Evolutionary conservation across 257 asterid species (phyloP).

Genomic region (Gentiana straminea): DNA sequence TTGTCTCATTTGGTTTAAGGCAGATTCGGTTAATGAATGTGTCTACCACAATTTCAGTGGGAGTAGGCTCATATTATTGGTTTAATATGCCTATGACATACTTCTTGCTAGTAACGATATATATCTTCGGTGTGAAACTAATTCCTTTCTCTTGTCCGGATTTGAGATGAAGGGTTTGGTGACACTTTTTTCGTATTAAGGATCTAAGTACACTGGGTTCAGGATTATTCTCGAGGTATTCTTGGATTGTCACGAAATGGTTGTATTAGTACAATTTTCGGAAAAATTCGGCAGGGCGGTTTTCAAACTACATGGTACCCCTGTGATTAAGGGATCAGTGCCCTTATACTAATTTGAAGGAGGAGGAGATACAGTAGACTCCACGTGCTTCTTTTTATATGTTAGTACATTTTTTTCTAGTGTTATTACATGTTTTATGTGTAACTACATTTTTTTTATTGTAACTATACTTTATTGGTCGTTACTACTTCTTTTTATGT

Average conservation of each 20-base stretch:
- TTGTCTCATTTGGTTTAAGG: background rate
- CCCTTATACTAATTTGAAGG: background rate
- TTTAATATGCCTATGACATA: background rate
- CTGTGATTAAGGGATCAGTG: background rate
- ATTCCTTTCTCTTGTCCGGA: background rate
- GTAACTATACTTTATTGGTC: too few relatives aligned
- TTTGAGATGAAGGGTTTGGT: background rate
- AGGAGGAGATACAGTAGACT: background rate
- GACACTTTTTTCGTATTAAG: background rate
- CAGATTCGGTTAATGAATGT: background rate
- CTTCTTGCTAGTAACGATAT: background rate
- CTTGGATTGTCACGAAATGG: background rate
- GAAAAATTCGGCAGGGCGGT: background rate
- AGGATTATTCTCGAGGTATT: background rate
- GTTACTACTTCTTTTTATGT: too few relatives aligned
- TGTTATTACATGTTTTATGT: too few relatives aligned
- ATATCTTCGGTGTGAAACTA: background rate
- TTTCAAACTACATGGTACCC: background rate
- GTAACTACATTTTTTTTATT: too few relatives aligned
- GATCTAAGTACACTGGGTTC: background rate
- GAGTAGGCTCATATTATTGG: constrained; percentile 1
- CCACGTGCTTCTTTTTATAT: too few relatives aligned
- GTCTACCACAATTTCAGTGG: background rate
- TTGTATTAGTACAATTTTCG: background rate
- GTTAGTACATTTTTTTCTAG: too few relatives aligned